Base-by-base conservation (phyloP, 345 rosid genomes). In the Stellera chamaejasme region DNA sequence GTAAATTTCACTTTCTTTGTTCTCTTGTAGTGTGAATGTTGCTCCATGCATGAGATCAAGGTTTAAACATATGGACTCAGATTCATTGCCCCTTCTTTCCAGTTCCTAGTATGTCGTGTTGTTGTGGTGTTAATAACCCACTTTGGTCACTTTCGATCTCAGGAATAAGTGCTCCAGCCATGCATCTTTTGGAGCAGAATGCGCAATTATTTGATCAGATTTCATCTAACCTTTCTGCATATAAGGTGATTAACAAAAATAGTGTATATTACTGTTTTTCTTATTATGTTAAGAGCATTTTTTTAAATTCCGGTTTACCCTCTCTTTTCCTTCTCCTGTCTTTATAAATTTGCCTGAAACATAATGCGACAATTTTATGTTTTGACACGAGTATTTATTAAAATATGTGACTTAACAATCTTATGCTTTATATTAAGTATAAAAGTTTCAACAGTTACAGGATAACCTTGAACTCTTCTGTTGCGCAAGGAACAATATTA, bases 111-210 rank as follows among this genome's bases (percentile, higher is more conserved):
- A 4, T 32, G 39, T 32, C 39, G 9, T 32, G 39, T 32, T 32
- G 11, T 63, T 57, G 47, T 19, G 15, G 47, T 69, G 36, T 19
- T 48, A 19, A 46, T 10, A 62, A 46, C 47, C 43, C 46, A 10
- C 25, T 53, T 54, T 62, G 59, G 28, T 62, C 52, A 13, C 26
- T 62, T 67, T 45, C 69, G 58, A 69, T 64, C 45, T 69, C 90
- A 86, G 97, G 88, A 72, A 66, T 77, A 61, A 78, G 77, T 63
- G 80, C 85, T 19, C 60, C 72, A 50, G 66, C 80, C 14, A 69
- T 74, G 70, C 80, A 73, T 70, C 87, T 82, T 23, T 72, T 94
- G 72, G 86, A 90, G 61, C 87, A 90, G 68, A 94, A 87, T 70
- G 70, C 64, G 61, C 79, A 73, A 69, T 78, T 83, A 44, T 76